Conservation (phyloP, 2,329 filamentous ascomycete species). For the Colletotrichum cuscutae region DNA sequence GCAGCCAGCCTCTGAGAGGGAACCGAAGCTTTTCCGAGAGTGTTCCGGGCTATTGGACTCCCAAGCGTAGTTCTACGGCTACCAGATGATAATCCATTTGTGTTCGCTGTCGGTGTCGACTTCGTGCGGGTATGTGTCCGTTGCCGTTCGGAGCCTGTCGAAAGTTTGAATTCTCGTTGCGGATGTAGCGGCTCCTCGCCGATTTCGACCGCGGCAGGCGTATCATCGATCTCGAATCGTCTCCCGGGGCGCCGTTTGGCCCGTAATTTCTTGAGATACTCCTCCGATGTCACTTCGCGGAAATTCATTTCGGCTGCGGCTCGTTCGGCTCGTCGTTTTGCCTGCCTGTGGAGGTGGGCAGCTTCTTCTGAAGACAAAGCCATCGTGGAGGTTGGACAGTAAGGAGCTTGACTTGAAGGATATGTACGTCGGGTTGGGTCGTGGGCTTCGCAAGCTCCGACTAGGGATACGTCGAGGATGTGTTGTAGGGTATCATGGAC, state of each 20-base stretch:
- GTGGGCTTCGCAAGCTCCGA: not conserved
- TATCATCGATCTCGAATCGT: slow-evolving; percentile 13
- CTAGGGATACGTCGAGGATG: too few relatives aligned
- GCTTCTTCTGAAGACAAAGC: slow-evolving; percentile 14
- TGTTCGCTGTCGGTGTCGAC: not conserved
- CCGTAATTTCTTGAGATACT: slow-evolving; percentile 18
- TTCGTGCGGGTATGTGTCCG: not conserved
- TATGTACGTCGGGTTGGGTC: not conserved
- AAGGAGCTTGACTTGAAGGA: too few relatives aligned
- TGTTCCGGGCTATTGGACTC: not conserved
- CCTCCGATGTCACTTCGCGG: slow-evolving; percentile 22
- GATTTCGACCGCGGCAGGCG: slow-evolving; percentile 24
- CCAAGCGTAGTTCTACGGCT: not conserved
- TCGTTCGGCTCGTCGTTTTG: slow-evolving; percentile 25
- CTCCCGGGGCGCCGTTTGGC: slow-evolving; percentile 22
- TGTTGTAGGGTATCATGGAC: not conserved
- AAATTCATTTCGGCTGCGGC: slow-evolving; percentile 31
- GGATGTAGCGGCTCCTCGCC: slow-evolving; percentile 3
- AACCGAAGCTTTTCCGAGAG: not conserved
- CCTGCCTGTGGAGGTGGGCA: slow-evolving; percentile 25
- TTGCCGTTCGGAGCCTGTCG: not conserved
- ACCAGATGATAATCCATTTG: not conserved
- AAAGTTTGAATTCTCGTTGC: not conserved
- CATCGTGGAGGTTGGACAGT: not conserved
- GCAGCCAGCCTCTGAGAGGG: not conserved